Base-by-base conservation (phyloP, 2,329 filamentous ascomycete species). In the Fusarium pilosicola region DNA sequence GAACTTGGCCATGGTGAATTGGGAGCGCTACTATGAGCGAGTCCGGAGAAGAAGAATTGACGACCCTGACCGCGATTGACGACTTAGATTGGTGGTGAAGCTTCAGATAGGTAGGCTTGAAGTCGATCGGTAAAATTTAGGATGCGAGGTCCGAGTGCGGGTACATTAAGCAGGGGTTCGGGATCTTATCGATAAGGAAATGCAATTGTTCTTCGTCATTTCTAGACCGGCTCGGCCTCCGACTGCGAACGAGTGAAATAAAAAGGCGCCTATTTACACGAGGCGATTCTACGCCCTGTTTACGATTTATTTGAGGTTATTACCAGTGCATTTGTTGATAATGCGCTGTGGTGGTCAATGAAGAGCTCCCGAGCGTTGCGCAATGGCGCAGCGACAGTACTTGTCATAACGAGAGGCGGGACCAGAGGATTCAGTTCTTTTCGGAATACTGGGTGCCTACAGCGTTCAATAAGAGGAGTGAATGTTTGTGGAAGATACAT, bases 1-100 rank as follows among this genome's bases (percentile, higher is more conserved):
- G 68, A 80, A 67, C 52, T 76, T 82, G 55, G 68, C 78, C 81
- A 83, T 83, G 49, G 38, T 71, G 65, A 54, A n/a, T 20, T 24
- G 26, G 39, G 39, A 32, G 20, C 42, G 32, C 54, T 65, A 9
- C 54, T 57, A 18, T 7, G 42, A 62, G 52, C 46, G 34, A 74
- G 58, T 26, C 45, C 60, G 30, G 18, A 39, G 14, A 38, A 64
- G 51, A 62, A 46, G 61, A 69, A 74, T 73, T 74, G 74, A 30
- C 32, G 20, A 15, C 68, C 59, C 54, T 69, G 55, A 41, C 62
- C 46, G 48, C 70, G 54, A 70, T 71, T 28, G 63, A 51, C 46
- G 62, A 59, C 57, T 63, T 69, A 17, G 41, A 28, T 36, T 52
- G 70, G 49, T 58, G 59, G 59, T 72, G 52, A 63, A 71, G 64